Conservation (phyloP, 495 filamentous ascomycete species). For the Diplogelasinospora grovesii region DNA sequence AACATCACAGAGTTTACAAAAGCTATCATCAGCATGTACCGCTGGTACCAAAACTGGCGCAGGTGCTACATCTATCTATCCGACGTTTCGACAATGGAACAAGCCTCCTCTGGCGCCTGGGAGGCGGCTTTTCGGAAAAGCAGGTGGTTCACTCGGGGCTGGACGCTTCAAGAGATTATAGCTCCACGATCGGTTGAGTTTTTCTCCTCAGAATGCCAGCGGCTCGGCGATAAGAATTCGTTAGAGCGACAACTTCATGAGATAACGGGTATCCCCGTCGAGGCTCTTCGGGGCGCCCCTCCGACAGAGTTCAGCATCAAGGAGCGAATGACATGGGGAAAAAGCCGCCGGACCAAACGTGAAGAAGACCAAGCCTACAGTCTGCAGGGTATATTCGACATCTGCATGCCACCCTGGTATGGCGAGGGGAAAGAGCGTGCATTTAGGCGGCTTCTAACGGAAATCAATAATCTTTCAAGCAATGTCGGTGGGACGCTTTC, state of each 20-base stretch:
- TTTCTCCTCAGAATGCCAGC: not conserved
- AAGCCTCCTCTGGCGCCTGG: too few species aligned
- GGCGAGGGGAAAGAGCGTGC: conserved; percentile 5
- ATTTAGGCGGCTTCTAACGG: conserved; percentile 10
- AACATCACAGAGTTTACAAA: conserved; percentile 18
- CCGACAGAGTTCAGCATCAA: not conserved
- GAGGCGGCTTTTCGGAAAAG: not conserved
- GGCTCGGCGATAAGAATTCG: not conserved
- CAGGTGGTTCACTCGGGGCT: not conserved
- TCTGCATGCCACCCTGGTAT: conserved; percentile 4
- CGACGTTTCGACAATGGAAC: conserved; percentile 15
- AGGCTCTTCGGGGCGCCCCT: not conserved
- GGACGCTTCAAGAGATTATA: not conserved
- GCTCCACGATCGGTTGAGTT: not conserved
- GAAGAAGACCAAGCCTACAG: conserved; percentile 11
- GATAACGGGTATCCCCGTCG: not conserved
- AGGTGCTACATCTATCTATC: conserved; percentile 25
- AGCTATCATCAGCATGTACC: conserved; percentile 26
- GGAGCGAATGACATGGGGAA: not conserved
- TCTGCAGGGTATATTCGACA: conserved; percentile 8
- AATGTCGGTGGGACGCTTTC: too few species aligned
- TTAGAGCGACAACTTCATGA: not conserved
- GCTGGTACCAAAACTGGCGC: conserved; percentile 21
- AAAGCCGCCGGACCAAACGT: not conserved
- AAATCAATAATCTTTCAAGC: too few species aligned